Base-by-base conservation (phyloP, 164 flowering plant species). In the Saururus chinensis region DNA sequence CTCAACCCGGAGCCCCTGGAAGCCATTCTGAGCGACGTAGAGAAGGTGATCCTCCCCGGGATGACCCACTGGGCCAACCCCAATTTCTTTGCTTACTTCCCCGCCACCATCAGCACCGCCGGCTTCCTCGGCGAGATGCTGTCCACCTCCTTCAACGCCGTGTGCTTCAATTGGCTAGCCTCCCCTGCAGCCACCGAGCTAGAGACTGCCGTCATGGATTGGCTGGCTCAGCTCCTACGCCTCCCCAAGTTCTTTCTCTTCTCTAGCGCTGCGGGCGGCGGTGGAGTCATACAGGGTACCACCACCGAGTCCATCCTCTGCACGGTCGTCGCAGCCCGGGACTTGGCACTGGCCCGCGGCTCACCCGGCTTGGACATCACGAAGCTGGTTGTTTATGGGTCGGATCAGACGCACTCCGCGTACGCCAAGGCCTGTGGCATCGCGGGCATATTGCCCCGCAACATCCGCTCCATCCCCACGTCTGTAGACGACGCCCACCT, bases 101-200 rank as follows among this genome's bases (percentile, higher is more conserved):
- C 84, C 0, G 80, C 86, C 37, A 80, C 75, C 0, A 80, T 74
- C 6, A 81, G 86, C 70, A 76, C 82, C 0, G 83, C 88, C 0
- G 80, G 71, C 10, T 81, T 82, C 51, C 59, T 76, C 7, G 86
- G 91, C 0, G 88, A 85, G 19, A 80, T 85, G 86, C 73, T 81
- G 3, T 73, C 78, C 68, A 73, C 86, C 0, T 63, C 74, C 4
- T 81, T 85, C 37, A 85, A 83, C 66, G 53, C 76, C 4, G 84
- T 80, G 0, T 84, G 86, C 0, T 83, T 85, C 70, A 83, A 77
- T 63, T 85, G 90, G 90, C 64, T 81, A 0, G 75, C 86, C 0
- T 79, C 86, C 1, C 86, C 88, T 0, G 84, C 91, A 0, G 74
- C 86, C 0, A 85, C 88, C n/a, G 88, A 83, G 82, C 77, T 83